A percentile compares a stretch with the other conserved stretches of the same genome.
phyloP scores from a whole-genome alignment of 306 rosid species.

The Citrullus amarus region DNA sequence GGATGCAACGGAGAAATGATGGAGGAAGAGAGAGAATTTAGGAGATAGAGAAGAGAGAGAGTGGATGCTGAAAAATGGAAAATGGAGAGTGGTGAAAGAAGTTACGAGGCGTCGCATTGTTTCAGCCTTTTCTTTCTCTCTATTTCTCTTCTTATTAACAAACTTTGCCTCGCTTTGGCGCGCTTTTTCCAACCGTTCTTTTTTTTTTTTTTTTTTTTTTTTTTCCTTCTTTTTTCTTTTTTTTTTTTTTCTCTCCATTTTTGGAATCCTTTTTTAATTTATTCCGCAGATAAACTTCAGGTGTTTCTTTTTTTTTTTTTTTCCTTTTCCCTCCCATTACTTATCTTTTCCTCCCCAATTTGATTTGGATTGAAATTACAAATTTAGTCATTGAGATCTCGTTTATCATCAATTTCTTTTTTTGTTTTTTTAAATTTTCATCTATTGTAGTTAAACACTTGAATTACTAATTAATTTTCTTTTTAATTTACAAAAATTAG shows the following conservation, averaged over 20 bases:
- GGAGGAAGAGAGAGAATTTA: slow-evolving; percentile 9
- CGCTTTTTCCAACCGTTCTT: background rate
- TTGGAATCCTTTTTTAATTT: background rate
- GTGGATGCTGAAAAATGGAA: background rate
- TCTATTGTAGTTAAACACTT: too few species aligned
- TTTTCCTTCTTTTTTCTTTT: rapidly evolving
- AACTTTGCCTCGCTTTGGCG: background rate
- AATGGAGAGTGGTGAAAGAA: background rate
- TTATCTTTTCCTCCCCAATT: too few species aligned
- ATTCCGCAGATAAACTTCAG: background rate
- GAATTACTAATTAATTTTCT: too few species aligned
- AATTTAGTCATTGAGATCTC: too few species aligned
- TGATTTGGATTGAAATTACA: too few species aligned
- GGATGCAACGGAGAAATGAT: background rate
- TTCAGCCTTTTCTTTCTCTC: slow-evolving; percentile 2
- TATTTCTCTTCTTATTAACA: background rate
- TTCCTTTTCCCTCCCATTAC: too few species aligned
- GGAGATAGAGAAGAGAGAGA: background rate
- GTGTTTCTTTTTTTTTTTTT: too few species aligned
- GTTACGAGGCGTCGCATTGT: slow-evolving; percentile 1
- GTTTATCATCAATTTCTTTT: too few species aligned
- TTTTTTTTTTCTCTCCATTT: background rate
- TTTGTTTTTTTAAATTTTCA: too few species aligned
- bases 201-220: too few species aligned
- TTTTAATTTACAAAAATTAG: too few species aligned